phyloP scores from a whole-genome alignment of 257 asterid species.

The Plantago major region DNA sequence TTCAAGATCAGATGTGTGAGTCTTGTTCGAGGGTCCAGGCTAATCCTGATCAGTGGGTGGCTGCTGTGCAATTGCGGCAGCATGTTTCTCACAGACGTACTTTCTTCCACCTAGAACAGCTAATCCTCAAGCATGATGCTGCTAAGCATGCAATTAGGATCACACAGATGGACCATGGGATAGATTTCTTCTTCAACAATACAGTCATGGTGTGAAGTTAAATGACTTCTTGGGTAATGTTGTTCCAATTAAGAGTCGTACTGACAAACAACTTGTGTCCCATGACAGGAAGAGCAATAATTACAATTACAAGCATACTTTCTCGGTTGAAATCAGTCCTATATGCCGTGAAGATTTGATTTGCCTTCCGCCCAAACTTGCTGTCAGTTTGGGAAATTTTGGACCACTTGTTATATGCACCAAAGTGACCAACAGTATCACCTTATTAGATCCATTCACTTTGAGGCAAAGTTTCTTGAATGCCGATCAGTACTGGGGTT shows the following conservation, averaged over 20 bases:
- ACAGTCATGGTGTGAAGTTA: conserved; percentile 42
- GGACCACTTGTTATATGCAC: conserved; percentile 20
- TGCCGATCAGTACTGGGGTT: conserved; percentile 43
- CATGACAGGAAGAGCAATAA: conserved; percentile 47
- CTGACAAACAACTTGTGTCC: conserved; percentile 41
- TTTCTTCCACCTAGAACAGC: conserved; percentile 25
- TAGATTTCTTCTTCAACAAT: conserved; percentile 43
- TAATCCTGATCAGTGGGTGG: conserved; percentile 31
- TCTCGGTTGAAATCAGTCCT: conserved; percentile 43
- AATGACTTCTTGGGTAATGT: conserved; percentile 35
- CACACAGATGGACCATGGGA: conserved; percentile 47
- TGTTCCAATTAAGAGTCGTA: conserved; percentile 31
- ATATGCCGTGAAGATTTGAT: conserved; percentile 52
- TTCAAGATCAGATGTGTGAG: conserved; percentile 27
- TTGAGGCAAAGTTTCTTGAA: conserved; percentile 34
- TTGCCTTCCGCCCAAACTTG: conserved; percentile 35
- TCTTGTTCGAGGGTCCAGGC: conserved; percentile 20
- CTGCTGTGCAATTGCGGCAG: conserved; percentile 44
- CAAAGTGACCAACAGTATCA: conserved; percentile 34
- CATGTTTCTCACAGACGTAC: conserved; percentile 54
- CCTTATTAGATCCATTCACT: conserved; percentile 42
- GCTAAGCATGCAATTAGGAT: conserved; percentile 46
- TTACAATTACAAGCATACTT: conserved; percentile 36
- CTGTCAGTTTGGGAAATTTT: conserved; percentile 38
- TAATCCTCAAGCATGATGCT: conserved; percentile 42